Percentiles rank a stretch among this genome's conserved stretches.
These are phyloP conservation scores for Selaginella tamariscina DNA, from an alignment of 75 land plant genomes.

Conservation along the genomic window DNA sequence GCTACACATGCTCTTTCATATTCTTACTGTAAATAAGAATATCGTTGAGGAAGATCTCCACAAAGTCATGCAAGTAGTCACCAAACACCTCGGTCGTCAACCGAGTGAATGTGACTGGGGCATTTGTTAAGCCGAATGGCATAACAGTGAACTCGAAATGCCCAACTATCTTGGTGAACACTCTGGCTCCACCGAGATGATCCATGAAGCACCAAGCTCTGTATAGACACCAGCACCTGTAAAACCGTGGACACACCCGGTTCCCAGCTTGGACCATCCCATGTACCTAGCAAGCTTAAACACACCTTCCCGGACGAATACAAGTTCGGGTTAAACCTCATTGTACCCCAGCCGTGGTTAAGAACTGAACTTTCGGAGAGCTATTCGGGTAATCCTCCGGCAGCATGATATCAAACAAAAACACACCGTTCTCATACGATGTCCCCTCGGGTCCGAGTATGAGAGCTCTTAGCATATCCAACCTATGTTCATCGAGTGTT, in stretches of 20 bases:
- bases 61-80: too few species aligned
- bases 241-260: constrained; percentile 32
- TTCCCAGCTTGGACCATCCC: constrained; percentile 36
- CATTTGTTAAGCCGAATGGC: too few species aligned
- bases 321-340: constrained; percentile 38
- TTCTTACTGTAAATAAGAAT: too few species aligned
- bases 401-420: constrained; percentile 32
- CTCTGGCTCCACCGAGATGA: too few species aligned
- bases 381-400: constrained; percentile 32
- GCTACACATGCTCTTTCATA: too few species aligned
- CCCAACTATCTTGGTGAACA: too few species aligned
- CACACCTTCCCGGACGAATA: constrained; percentile 34
- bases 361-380: constrained; percentile 31
- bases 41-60: too few species aligned
- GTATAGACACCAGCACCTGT: constrained; percentile 37
- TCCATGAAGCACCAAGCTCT: constrained; percentile 27
- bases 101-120: too few species aligned
- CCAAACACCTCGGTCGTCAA: too few species aligned
- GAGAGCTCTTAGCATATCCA: constrained; percentile 30
- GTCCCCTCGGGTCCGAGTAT: constrained; percentile 32
- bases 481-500: constrained; percentile 25
- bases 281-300: constrained; percentile 37
- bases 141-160: too few species aligned
- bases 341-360: constrained; percentile 38
- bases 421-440: constrained; percentile 36